Base-by-base conservation (phyloP, 305 asterid genomes). In the Stenogyne calaminthoides region DNA sequence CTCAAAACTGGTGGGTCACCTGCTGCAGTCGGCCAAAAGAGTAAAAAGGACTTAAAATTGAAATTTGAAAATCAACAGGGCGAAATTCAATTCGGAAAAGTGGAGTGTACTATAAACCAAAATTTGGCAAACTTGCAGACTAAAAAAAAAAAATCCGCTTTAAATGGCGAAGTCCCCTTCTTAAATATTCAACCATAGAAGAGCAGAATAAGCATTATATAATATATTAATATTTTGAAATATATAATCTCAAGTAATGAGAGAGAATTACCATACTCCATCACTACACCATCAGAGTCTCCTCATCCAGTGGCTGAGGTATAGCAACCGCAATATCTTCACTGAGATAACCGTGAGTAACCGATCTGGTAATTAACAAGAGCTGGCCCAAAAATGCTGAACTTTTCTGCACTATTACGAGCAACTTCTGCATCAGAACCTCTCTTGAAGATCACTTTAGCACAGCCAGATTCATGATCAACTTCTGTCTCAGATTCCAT, bases 391-490 rank as follows among this genome's bases (percentile, higher is more conserved):
- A 95, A 92, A 71, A 95, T 84, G 72, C 79, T 86, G 81, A 95
- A 89, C 70, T 82, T 85, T 69, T 84, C 87, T 0, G 88, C 91
- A 80, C 99, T 95, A 72, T 83, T 86, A 27, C 68, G 86, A 72
- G 99, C 99, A 76, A 88, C 96, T 84, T 92, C 96, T 63, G 99
- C 99, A 76, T 95, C 99, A 29, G 93, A 83, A 67, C 97, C 97
- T 73, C 87, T 84, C 74, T 95, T 95, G 69, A 91, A 95, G 75
- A 92, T 88, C 67, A 95, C 93, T 67, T 88, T 89, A 29, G 95
- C 99, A 59, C 95, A 89, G 8, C 86, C 88, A 20, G 87, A 81
- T 32, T 85, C 92, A 5, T 76, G 89, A 77, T 87, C 87, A 59
- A 95, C 89, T 84, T 89, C 95, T 0, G 99, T 95, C 83, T 95